These are phyloP conservation scores for Russula sp. DNA, from an alignment of 768 basidiomycete genomes.

Conservation along the genomic window DNA sequence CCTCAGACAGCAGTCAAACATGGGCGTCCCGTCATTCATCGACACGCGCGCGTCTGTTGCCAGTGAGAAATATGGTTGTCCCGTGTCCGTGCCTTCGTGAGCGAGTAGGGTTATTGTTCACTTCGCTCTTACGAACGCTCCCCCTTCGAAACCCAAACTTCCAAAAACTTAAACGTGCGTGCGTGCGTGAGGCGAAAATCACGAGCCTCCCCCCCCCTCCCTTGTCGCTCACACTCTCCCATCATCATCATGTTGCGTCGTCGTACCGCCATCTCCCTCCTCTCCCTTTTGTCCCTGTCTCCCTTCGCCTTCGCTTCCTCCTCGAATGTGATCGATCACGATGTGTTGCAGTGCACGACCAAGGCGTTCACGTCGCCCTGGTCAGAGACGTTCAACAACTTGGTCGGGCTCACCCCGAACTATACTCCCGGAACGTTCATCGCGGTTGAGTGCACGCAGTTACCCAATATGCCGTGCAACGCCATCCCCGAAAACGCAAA, in stretches of 20 bases:
- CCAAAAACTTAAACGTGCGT: neutral
- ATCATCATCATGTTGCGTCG: neutral
- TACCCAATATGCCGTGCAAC: conserved; percentile 6
- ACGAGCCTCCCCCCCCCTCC: neutral
- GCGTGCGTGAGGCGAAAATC: too few relatives aligned
- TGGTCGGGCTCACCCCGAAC: conserved; percentile 12
- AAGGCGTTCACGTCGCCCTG: conserved; percentile 15
- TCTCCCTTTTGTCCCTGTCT: neutral
- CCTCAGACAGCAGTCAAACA: neutral
- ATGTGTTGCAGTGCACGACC: conserved; percentile 18
- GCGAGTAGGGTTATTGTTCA: conserved; percentile 9
- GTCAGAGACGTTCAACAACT: conserved; percentile 12
- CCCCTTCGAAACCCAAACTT: neutral
- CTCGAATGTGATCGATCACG: neutral
- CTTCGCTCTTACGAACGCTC: neutral
- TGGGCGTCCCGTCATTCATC: conserved; percentile 4
- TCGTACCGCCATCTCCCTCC: too few relatives aligned
- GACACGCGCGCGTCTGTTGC: neutral
- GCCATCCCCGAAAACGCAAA: conserved; percentile 8
- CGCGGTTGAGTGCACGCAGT: conserved; percentile 11
- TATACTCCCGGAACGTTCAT: conserved; percentile 12
- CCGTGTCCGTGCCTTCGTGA: neutral
- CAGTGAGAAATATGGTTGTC: neutral
- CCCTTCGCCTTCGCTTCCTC: neutral
- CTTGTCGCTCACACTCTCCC: neutral